Base-by-base conservation (phyloP, 2,329 filamentous ascomycete species). In the Epichloe sp. region DNA sequence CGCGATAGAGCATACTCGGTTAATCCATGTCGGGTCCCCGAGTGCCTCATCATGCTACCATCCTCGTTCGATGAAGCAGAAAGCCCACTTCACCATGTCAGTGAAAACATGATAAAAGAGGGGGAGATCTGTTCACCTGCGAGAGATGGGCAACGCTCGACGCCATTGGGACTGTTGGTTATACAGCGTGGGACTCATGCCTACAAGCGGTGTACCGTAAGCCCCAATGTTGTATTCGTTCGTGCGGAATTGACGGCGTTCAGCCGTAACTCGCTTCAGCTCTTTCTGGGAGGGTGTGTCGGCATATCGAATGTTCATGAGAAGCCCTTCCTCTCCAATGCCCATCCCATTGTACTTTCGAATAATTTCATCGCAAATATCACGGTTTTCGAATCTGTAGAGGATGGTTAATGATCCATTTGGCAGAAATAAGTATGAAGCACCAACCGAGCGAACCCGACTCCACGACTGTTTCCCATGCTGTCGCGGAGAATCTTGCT, bases 221-320 rank as follows among this genome's bases (percentile, higher is more conserved):
- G 81, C 81, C 53, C 81, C 79, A 54, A 83, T 82, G 60, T 90
- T 90, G 71, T 97, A 97, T 72, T 97, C 93, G 52, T 93, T 93
- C 53, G 91, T 93, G 53, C 93, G 88, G 71, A 95, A 97, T 63
- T 95, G 88, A 54, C 93, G 89, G 52, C 90, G 88, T 65, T 95
- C 89, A 35, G 93, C 89, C 42, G 91, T 97, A 65, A 96, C 86
- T 57, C 93, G 86, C 77, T 98, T 98, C 59, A 98, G 77, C 64
- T 93, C 82, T 74, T 98, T 98, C 69, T 98, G 93, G 55, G 91
- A 86, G 51, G 93, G 88, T 38, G 93, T 98, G 64, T 98, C 93
- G 56, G 94, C 91, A 66, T 95, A 98, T 57, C 93, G 90, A 59
- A 98, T 89, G 70, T 96, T 90, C 70, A 93, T 80, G 56, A 90